Conservation (phyloP, 495 filamentous ascomycete genomes). For the Daldinia bambusicola region DNA sequence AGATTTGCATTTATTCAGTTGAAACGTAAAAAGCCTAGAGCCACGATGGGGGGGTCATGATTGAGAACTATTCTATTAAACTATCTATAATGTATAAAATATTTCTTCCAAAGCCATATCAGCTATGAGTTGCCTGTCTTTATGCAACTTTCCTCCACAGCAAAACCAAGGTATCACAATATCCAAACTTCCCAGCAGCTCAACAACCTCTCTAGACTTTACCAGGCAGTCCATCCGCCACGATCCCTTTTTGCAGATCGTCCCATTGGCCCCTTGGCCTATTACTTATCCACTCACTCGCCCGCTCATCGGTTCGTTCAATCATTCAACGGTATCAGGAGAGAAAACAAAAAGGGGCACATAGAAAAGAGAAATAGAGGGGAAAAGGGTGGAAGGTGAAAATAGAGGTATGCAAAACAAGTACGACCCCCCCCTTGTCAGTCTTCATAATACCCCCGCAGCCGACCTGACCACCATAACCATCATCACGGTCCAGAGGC, state of each 20-base stretch:
- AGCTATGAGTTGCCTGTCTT: background rate
- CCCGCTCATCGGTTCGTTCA: slow-evolving; percentile 13
- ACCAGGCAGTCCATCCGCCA: background rate
- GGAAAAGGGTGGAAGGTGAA: background rate
- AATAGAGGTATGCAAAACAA: too few relatives aligned
- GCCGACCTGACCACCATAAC: slow-evolving; percentile 12
- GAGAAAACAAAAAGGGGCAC: background rate
- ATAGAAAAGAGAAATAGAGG: background rate
- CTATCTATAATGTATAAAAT: slow-evolving; percentile 7
- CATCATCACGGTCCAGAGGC: background rate
- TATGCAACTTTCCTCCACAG: background rate
- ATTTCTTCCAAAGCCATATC: background rate
- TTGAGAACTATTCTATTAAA: background rate
- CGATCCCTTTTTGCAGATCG: too few relatives aligned
- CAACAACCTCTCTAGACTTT: background rate
- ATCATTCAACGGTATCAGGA: slow-evolving; percentile 10
- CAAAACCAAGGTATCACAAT: slow-evolving; percentile 3
- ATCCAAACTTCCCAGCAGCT: background rate
- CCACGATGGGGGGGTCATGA: too few relatives aligned
- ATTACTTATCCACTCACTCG: background rate
- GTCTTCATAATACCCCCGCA: slow-evolving; percentile 13
- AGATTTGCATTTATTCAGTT: too few relatives aligned
- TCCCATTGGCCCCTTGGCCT: background rate
- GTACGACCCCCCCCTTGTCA: too few relatives aligned
- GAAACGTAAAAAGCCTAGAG: too few relatives aligned